Evolutionary conservation across 495 filamentous ascomycete species (phyloP).

Genomic region (Trichoderma asperelloides): DNA sequence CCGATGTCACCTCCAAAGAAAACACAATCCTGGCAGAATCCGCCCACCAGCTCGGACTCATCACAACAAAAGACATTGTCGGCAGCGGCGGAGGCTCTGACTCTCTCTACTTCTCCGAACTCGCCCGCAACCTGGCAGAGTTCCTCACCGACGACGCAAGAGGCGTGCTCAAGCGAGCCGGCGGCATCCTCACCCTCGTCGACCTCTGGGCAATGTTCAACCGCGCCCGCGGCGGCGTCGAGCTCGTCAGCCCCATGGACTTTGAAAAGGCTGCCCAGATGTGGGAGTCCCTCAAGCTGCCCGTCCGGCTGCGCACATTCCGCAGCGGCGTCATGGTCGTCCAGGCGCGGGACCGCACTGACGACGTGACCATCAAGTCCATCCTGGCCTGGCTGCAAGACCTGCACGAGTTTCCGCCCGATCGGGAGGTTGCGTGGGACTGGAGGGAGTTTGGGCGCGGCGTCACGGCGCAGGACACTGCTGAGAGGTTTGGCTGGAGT

Average conservation of each 20-base stretch:
- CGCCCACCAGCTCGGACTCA: slow-evolving; percentile 73
- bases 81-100: slow-evolving; percentile 26
- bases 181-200: slow-evolving; percentile 89
- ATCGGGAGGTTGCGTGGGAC: slow-evolving; percentile 61
- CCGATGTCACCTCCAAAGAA: slow-evolving; percentile 51
- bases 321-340: slow-evolving; percentile 89
- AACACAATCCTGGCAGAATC: slow-evolving; percentile 72
- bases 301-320: slow-evolving; percentile 79
- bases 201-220: slow-evolving; percentile 98
- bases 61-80: slow-evolving; percentile 89
- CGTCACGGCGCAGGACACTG: slow-evolving; percentile 81
- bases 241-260: slow-evolving; percentile 84
- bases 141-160: slow-evolving; percentile 85
- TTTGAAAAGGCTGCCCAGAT: slow-evolving; percentile 81
- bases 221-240: slow-evolving; percentile 86
- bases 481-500: slow-evolving; percentile 93
- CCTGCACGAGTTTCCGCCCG: slow-evolving; percentile 54
- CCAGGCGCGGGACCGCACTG: slow-evolving; percentile 78
- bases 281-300: slow-evolving; percentile 83
- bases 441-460: slow-evolving; percentile 70
- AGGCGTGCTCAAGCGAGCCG: slow-evolving; percentile 72
- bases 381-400: slow-evolving; percentile 71
- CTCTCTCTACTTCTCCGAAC: slow-evolving; percentile 59
- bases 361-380: slow-evolving; percentile 76
- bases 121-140: slow-evolving; percentile 84